Evolutionary conservation across 129 eudicot genomes (phyloP).

Genomic region (Tagetes erecta): DNA sequence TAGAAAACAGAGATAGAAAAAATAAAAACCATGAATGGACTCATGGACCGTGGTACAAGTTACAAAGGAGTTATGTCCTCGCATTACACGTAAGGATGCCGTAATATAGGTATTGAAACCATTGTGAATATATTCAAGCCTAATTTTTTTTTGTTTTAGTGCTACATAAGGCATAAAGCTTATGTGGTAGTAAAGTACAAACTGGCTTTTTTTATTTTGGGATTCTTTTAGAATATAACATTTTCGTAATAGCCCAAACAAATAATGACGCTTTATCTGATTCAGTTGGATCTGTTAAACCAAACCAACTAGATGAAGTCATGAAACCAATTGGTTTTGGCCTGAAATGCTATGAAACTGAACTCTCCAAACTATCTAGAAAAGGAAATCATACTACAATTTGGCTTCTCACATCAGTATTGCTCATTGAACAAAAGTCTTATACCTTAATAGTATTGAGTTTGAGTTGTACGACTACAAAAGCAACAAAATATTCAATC

Average conservation of each 20-base stretch:
- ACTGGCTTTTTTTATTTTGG: not conserved
- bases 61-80: not conserved
- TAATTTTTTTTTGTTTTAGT: not conserved
- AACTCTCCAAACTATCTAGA: not conserved
- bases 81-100: not conserved
- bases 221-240: not conserved
- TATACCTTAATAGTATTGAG: not conserved
- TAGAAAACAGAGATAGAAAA: not conserved
- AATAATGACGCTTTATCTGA: not conserved
- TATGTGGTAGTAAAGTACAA: not conserved
- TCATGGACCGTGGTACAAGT: not conserved
- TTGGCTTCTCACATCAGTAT: not conserved
- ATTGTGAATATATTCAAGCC: not conserved
- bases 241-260: not conserved
- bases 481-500: not conserved
- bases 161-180: not conserved
- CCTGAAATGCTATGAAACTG: not conserved
- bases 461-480: not conserved
- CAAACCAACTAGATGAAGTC: not conserved
- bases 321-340: not conserved
- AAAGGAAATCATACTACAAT: not conserved
- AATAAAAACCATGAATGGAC: not conserved
- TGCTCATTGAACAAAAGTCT: constrained; percentile 1
- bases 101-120: not conserved
- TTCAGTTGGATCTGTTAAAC: not conserved